Percentiles rank a stretch among this genome's conserved stretches.
phyloP scores from a whole-genome alignment of 306 rosid genomes.

The Carpinus viminea region DNA sequence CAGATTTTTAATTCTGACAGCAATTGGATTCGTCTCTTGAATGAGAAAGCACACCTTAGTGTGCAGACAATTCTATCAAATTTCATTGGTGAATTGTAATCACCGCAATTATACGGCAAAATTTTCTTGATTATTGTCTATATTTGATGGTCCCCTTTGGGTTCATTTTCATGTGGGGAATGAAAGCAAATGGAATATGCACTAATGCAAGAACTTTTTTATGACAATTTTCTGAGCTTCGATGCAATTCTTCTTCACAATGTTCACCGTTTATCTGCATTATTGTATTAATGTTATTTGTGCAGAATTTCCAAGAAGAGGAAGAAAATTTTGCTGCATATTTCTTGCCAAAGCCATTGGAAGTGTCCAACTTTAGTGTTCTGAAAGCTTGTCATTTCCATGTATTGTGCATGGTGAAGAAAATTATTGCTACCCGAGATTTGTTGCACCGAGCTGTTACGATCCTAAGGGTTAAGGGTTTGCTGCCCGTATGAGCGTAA shows the following conservation, averaged over 20 bases:
- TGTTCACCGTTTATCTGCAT: background rate
- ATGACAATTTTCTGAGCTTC: too few species aligned
- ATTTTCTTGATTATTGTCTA: background rate
- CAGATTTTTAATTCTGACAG: constrained; percentile 12
- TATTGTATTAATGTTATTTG: background rate
- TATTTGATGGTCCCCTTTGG: background rate
- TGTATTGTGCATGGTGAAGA: too few species aligned
- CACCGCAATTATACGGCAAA: background rate
- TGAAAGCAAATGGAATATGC: too few species aligned
- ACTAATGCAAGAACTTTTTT: too few species aligned
- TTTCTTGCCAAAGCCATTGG: background rate
- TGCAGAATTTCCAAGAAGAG: background rate
- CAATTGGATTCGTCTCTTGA: background rate
- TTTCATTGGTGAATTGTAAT: background rate
- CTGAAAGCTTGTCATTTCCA: background rate
- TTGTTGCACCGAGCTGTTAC: background rate
- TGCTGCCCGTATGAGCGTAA: too few species aligned
- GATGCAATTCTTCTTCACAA: background rate
- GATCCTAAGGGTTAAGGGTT: too few species aligned
- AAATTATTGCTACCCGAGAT: background rate
- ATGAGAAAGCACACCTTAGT: background rate
- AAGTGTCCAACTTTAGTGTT: background rate
- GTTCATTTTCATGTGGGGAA: background rate
- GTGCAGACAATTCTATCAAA: background rate
- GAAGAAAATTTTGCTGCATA: background rate